phyloP scores from a whole-genome alignment of 441 rosid genomes.

The Dalechampia spathulata region DNA sequence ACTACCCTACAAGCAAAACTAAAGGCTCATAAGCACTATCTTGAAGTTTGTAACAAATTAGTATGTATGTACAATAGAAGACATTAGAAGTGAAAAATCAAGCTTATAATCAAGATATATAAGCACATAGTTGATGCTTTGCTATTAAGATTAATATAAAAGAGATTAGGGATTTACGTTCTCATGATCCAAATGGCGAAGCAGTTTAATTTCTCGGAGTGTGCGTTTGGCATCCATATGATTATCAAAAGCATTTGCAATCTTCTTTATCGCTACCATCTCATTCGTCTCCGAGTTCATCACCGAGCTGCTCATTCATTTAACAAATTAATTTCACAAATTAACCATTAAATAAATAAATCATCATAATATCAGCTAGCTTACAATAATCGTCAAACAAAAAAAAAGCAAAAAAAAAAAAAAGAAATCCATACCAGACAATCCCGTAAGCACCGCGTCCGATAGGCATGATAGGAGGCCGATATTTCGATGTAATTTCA shows the following conservation, averaged over 20 bases:
- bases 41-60: too few species aligned
- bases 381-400: too few species aligned
- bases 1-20: too few species aligned
- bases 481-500: conserved; percentile 80
- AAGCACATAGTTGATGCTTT: too few species aligned
- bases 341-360: too few species aligned
- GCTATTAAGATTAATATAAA: too few species aligned
- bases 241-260: conserved; percentile 88
- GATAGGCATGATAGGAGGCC: conserved; percentile 83
- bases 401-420: background rate
- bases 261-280: conserved; percentile 91
- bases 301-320: conserved; percentile 90
- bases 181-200: conserved; percentile 93
- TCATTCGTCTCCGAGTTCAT: conserved; percentile 85
- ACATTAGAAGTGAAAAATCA: too few species aligned
- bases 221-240: conserved; percentile 97
- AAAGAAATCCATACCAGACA: conserved; percentile 52
- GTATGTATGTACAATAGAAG: too few species aligned
- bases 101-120: too few species aligned
- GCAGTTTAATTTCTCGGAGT: conserved; percentile 93
- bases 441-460: conserved; percentile 97
- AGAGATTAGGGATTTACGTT: conserved; percentile 41
- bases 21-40: too few species aligned
- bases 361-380: too few species aligned
- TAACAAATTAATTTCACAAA: too few species aligned